Conservation (phyloP, 139 green algal species). For the Prasinococcaceae sp. region DNA sequence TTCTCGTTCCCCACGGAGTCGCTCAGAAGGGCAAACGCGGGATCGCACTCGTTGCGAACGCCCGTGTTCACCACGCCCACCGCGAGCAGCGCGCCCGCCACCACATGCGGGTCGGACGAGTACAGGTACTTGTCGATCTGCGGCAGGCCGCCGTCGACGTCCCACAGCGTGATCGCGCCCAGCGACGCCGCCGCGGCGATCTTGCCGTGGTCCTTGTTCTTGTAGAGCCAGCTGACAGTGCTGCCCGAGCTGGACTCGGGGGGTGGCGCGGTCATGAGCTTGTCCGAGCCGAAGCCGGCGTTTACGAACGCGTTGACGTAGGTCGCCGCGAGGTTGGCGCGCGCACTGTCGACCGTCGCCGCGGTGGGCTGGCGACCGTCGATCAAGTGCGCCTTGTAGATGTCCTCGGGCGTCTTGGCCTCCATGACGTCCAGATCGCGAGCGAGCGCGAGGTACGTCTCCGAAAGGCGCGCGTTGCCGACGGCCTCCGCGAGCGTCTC, state of each 20-base stretch:
- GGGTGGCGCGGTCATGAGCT: constrained; percentile 46
- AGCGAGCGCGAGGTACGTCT: constrained; percentile 80
- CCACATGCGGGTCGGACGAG: constrained; percentile 51
- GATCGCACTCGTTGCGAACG: constrained; percentile 87
- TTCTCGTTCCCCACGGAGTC: constrained; percentile 73
- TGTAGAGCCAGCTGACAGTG: constrained; percentile 89
- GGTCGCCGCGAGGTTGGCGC: constrained; percentile 82
- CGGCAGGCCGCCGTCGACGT: constrained; percentile 88
- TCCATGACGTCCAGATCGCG: constrained; percentile 97
- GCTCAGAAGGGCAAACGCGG: constrained; percentile 84
- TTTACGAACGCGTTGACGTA: constrained; percentile 99
- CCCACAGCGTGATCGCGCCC: constrained; percentile 82
- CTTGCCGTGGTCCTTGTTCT: constrained; percentile 98
- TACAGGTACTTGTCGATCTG: constrained; percentile 98
- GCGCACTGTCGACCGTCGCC: constrained; percentile 66
- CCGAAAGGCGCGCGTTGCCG: constrained; percentile 61
- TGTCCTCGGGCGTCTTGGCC: constrained; percentile 77
- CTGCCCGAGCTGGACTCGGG: neutral
- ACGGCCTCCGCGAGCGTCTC: constrained; percentile 45
- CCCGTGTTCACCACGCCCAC: constrained; percentile 79
- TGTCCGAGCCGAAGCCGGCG: constrained; percentile 83
- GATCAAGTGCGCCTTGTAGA: constrained; percentile 78
- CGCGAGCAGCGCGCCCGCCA: constrained; percentile 76
- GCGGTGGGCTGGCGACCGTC: constrained; percentile 53
- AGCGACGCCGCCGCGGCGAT: constrained; percentile 63